Percentiles rank a stretch among this genome's conserved stretches.
These are phyloP conservation scores for Wickerhamiella bombiphila DNA, from an alignment of 805 yeast genomes.

Conservation along the genomic window DNA sequence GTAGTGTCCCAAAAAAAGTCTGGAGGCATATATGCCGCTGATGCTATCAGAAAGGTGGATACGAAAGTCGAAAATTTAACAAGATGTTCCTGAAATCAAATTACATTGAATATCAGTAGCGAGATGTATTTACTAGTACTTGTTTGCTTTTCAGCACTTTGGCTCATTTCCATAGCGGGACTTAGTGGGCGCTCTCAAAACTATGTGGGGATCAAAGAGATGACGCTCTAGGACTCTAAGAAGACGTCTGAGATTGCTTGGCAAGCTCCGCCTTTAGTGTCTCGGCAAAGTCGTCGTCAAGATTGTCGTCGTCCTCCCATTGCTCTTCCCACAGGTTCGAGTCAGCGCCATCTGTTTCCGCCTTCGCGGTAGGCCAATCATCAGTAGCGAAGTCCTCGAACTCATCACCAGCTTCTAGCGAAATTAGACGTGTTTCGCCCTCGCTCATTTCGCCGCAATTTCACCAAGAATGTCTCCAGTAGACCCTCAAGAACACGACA, in stretches of 20 bases:
- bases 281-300: conserved; percentile 73
- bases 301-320: conserved; percentile 80
- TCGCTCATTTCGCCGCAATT: background rate
- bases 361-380: background rate
- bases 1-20: too few species aligned
- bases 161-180: too few species aligned
- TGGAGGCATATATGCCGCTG: too few species aligned
- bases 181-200: too few species aligned
- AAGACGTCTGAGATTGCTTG: conserved; percentile 2
- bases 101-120: too few species aligned
- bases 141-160: too few species aligned
- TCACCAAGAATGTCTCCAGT: background rate
- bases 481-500: background rate
- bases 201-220: too few species aligned
- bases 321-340: conserved; percentile 84
- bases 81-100: too few species aligned
- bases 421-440: conserved; percentile 30
- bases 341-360: conserved; percentile 3
- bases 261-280: conserved; percentile 34
- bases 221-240: too few species aligned
- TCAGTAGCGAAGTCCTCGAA: conserved; percentile 78
- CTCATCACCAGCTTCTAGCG: conserved; percentile 91
- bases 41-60: too few species aligned
- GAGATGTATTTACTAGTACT: too few species aligned
- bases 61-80: too few species aligned